Evolutionary conservation across 345 rosid genomes (phyloP), one percentile per base, ranked within the genome.

Genomic region (Kernera saxatilis): DNA sequence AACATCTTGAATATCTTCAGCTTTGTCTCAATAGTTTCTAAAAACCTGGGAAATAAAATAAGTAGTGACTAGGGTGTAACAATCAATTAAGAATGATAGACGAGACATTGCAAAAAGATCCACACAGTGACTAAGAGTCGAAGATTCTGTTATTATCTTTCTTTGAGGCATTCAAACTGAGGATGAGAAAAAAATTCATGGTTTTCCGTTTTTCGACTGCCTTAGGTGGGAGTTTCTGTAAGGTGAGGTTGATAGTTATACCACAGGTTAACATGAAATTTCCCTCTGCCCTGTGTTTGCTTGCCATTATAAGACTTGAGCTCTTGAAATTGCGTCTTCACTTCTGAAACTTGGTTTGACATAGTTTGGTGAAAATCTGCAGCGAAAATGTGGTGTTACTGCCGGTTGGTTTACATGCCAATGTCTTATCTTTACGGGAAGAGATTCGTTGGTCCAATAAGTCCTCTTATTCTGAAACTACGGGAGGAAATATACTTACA

Each of bases 371-470:
- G 22, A 17, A 36, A 54, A 23, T 52, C 1, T 67, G 81, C 84
- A 86, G 88, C 79, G 3, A 81, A 86, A 73, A 84, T 86, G 88
- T 82, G 85, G 82, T 84, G 88, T 74, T 82, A 86, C 67, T 75
- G 84, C 75, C 88, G 91, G 26, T 41, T 84, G 82, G 81, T 83
- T 44, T 86, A 86, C 74, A 82, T 86, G 88, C 91, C 91, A 4
- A 86, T 84, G 91, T 86, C 91, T 26, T 86, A 86, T 70, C 77
- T 86, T 21, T 86, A 86, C 15, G 90, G 88, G 21, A 86, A 79
- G 77, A 82, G 78, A 61, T 86, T 86, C 3, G 85, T 86, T 3
- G 91, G 86, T 35, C 79, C 84, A 29, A 76, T 84, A 79, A 86
- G 79, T 44, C 82, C 86, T 53, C 82, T 86, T 41, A 76, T 86